Evolutionary conservation across 1,284 basidiomycete species (phyloP).

Genomic region (Tilletia walkeri): DNA sequence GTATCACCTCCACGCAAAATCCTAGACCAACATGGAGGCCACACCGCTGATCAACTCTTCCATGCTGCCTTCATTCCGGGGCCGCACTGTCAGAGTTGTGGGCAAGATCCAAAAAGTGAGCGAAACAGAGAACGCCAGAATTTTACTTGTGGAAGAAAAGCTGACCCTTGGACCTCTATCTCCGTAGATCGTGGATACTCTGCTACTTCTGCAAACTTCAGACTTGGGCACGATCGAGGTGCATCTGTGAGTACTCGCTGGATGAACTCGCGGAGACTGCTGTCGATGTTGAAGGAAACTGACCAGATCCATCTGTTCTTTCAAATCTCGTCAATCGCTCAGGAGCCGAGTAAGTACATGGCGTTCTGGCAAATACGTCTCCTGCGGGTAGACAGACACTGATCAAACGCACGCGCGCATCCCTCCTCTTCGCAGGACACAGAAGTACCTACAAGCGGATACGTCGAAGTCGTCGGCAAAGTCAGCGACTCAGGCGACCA

Average conservation of each 20-base stretch:
- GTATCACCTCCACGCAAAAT: too few species aligned
- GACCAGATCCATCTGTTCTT: background rate
- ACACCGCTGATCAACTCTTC: constrained; percentile 50
- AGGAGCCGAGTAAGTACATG: background rate
- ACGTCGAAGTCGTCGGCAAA: constrained; percentile 51
- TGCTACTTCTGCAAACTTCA: constrained; percentile 43
- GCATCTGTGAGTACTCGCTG: constrained; percentile 21
- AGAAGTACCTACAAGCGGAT: constrained; percentile 30
- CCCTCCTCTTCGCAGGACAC: constrained; percentile 22
- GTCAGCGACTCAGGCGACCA: constrained; percentile 39
- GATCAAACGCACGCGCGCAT: background rate
- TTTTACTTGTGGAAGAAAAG: background rate
- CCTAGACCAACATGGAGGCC: constrained; percentile 23
- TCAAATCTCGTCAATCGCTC: background rate
- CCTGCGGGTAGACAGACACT: too few species aligned
- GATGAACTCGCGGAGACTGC: background rate
- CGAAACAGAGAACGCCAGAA: background rate
- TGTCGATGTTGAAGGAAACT: background rate
- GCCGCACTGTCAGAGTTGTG: constrained; percentile 44
- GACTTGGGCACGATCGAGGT: constrained; percentile 50
- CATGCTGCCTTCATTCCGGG: constrained; percentile 32
- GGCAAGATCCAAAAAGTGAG: constrained; percentile 45
- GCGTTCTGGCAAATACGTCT: too few species aligned
- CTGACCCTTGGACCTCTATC: background rate
- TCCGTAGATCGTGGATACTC: constrained; percentile 34